Evolutionary conservation across 2,329 filamentous ascomycete genomes (phyloP).

Genomic region (Venturia oleaginea): DNA sequence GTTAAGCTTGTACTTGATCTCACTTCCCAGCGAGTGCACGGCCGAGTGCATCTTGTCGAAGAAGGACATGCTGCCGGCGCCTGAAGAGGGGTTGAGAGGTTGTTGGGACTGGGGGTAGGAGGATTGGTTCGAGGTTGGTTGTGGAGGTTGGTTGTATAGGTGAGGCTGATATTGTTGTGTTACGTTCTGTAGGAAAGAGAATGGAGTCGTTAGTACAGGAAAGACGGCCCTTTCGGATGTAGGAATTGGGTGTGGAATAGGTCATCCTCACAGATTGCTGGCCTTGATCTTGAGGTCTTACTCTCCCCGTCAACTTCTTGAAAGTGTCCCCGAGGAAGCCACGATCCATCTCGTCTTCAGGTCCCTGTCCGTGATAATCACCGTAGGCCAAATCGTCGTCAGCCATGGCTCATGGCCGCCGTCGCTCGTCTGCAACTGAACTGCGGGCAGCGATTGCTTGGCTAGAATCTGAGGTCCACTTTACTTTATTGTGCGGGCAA

Average conservation of each 20-base stretch:
- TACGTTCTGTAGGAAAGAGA: conserved; percentile 13
- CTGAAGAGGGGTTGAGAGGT: conserved; percentile 19
- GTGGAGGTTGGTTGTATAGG: conserved; percentile 15
- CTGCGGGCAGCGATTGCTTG: not conserved
- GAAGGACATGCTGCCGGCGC: conserved; percentile 30
- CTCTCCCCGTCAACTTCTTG: not conserved
- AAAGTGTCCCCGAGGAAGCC: conserved; percentile 32
- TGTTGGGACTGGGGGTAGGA: conserved; percentile 19
- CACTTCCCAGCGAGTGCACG: conserved; percentile 41
- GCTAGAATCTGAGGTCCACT: not conserved
- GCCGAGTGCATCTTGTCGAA: conserved; percentile 48
- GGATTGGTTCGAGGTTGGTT: conserved; percentile 19
- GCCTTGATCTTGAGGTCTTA: not conserved
- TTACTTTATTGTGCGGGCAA: not conserved
- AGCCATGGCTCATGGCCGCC: conserved; percentile 16
- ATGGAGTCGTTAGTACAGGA: not conserved
- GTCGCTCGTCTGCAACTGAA: not conserved
- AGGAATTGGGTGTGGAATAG: not conserved
- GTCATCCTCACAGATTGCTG: conserved; percentile 5
- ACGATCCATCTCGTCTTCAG: conserved; percentile 34
- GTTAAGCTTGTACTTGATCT: conserved; percentile 39
- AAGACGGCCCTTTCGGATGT: not conserved
- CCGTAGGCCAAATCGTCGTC: conserved; percentile 49
- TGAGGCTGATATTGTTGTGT: conserved; percentile 16
- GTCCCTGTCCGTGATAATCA: conserved; percentile 34